phyloP scores from a whole-genome alignment of 768 basidiomycete species.

The Coprinellus aureogranulatus region DNA sequence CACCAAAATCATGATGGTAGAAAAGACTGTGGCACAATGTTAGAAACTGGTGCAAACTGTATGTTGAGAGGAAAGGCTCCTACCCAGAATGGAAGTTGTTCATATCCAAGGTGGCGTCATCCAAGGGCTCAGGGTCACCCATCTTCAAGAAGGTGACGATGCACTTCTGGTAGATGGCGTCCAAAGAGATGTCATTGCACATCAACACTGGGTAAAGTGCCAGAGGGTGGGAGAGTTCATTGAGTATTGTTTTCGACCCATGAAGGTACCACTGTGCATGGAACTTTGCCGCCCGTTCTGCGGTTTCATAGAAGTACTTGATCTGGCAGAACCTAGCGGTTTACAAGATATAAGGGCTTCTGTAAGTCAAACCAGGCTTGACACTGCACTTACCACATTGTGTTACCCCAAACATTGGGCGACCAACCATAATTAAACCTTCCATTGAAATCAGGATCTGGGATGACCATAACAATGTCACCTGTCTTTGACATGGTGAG shows the following conservation, averaged over 20 bases:
- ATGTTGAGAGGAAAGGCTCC: conserved; percentile 11
- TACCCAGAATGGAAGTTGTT: conserved; percentile 62
- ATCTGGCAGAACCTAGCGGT: conserved; percentile 71
- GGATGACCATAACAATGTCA: conserved; percentile 62
- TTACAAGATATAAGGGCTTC: too few relatives aligned
- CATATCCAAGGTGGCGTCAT: conserved; percentile 35
- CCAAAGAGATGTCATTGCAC: conserved; percentile 56
- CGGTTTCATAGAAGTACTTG: conserved; percentile 54
- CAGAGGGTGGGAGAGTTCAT: conserved; percentile 64
- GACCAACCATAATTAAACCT: conserved; percentile 48
- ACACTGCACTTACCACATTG: conserved; percentile 52
- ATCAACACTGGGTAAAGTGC: conserved; percentile 53
- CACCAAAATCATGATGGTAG: conserved; percentile 47
- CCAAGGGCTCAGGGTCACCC: conserved; percentile 46
- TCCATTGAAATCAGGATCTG: conserved; percentile 48
- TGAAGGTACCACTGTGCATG: conserved; percentile 74
- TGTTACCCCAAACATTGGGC: conserved; percentile 54
- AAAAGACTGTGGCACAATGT: conserved; percentile 35
- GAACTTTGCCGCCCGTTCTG: conserved; percentile 37
- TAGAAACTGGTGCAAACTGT: not conserved
- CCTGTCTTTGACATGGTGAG: conserved; percentile 42
- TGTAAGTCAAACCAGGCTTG: too few relatives aligned
- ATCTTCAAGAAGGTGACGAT: conserved; percentile 42
- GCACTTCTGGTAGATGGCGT: conserved; percentile 58
- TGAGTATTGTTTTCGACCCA: conserved; percentile 62